Base-by-base conservation (phyloP, 1,139 yeast genomes). In the Kodamaea fungicola region DNA sequence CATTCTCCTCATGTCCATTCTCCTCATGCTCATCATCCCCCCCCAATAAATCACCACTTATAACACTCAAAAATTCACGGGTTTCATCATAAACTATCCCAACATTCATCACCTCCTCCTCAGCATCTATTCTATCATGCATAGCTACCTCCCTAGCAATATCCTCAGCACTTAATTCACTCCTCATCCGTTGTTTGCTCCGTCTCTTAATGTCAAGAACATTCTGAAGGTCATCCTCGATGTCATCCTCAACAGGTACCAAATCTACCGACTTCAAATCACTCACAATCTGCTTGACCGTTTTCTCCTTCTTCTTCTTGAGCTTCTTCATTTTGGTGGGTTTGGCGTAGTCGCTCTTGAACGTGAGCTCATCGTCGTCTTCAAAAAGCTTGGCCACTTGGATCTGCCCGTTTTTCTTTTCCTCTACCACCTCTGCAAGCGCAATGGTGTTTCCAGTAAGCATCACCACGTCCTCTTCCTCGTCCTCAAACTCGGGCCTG, bases 21-120 rank as follows among this genome's bases (percentile, higher is more conserved):
- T 33, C 35, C 7, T 26, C 42, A 12, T 32, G n/a, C 8, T 26
- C 35, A 7, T 34, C 34, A 22, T 30, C 34, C 21, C 7, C 7
- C n/a, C 27, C 6, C 12, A 10, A 24, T 4, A 24, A 24, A 24
- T 24, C 27, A 24, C 34, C 40, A 12, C 42, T 43, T 29, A 77
- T 44, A 1, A 65, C 59, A 12, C 61, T 66, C 42, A 85, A 62
- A 53, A 85, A 83, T 26, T 78, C 83, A 3, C 67, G 55, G 3
- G 78, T 80, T 38, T 79, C 85, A 53, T 82, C 82, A 32, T 79
- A 63, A 0, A 75, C 64, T 24, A 75, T 44, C 1, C 68, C 71
- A 9, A 38, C 32, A 3, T 39, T 46, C 28, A 47, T 48, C 8
- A 52, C 63, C 22, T 53, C 31, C 7, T 55, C 55, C 8, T 61